Evolutionary conservation across 2,329 filamentous ascomycete species (phyloP).

Genomic region (Claviceps capensis): DNA sequence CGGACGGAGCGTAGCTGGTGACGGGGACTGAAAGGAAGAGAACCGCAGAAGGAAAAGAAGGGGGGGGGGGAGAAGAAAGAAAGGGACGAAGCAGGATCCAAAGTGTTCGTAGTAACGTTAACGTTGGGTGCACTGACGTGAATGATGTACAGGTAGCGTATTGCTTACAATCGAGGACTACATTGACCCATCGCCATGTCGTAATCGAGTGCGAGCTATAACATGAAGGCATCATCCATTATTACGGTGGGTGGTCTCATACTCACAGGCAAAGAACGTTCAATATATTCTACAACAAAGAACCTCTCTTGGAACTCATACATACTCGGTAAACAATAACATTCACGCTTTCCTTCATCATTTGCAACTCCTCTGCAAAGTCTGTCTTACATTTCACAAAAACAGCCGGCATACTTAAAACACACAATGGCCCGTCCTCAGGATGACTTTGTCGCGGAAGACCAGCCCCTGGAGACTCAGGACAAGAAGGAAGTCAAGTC

Average conservation of each 20-base stretch:
- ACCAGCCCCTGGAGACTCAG: neutral
- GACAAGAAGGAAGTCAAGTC: conserved; percentile 2
- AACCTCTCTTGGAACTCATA: neutral
- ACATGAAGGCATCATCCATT: neutral
- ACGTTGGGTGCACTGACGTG: neutral
- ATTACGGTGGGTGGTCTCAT: too few species aligned
- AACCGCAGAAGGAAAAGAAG: too few species aligned
- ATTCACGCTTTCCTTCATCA: too few species aligned
- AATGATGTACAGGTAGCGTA: neutral
- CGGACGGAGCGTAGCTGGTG: too few species aligned
- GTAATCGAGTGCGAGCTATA: neutral
- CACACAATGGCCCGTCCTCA: neutral
- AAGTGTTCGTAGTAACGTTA: neutral
- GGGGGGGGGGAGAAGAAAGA: neutral
- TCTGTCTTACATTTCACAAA: too few species aligned
- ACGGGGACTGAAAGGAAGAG: too few species aligned
- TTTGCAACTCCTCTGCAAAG: too few species aligned
- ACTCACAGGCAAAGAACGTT: neutral
- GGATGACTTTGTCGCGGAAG: conserved; percentile 2
- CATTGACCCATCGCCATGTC: neutral
- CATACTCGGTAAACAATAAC: too few species aligned
- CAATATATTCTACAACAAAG: neutral
- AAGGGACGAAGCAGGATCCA: neutral
- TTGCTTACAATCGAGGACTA: neutral
- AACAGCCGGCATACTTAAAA: too few species aligned